A percentile compares a stretch with the other conserved stretches of the same genome.
phyloP scores from a whole-genome alignment of 2,329 filamentous ascomycete species.

The Clarireedia homoeocarpa region DNA sequence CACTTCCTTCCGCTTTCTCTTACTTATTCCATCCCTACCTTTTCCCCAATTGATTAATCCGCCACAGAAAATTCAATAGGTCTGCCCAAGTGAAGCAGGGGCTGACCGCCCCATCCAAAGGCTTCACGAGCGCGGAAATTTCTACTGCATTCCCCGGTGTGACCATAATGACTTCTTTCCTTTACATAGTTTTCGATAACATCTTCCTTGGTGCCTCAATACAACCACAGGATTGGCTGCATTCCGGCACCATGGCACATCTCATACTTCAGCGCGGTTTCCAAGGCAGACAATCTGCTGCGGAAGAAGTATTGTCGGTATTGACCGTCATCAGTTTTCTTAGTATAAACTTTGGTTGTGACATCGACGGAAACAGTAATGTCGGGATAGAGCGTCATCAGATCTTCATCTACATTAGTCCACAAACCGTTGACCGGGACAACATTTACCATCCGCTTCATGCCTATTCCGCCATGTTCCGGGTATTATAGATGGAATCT shows the following conservation, averaged over 20 bases:
- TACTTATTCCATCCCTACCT: background rate
- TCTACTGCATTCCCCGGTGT: background rate
- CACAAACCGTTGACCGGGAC: background rate
- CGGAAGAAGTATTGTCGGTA: background rate
- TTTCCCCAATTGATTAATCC: background rate
- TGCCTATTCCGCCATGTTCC: background rate
- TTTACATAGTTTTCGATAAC: background rate
- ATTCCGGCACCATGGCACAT: background rate
- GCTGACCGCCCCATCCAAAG: background rate
- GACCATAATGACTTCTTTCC: background rate
- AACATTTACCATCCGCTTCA: background rate
- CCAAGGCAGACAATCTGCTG: background rate
- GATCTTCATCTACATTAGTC: background rate
- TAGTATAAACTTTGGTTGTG: background rate
- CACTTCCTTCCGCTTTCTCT: too few relatives aligned
- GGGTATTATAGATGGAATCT: background rate
- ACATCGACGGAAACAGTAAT: background rate
- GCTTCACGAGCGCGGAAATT: background rate
- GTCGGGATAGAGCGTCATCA: background rate
- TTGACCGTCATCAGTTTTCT: background rate
- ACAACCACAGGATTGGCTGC: background rate
- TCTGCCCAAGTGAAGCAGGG: background rate
- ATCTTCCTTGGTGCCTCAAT: background rate
- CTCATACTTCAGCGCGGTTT: background rate
- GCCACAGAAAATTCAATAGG: background rate